Conservation (phyloP, 768 basidiomycete species). For the Agaricus sinodeliciosus region DNA sequence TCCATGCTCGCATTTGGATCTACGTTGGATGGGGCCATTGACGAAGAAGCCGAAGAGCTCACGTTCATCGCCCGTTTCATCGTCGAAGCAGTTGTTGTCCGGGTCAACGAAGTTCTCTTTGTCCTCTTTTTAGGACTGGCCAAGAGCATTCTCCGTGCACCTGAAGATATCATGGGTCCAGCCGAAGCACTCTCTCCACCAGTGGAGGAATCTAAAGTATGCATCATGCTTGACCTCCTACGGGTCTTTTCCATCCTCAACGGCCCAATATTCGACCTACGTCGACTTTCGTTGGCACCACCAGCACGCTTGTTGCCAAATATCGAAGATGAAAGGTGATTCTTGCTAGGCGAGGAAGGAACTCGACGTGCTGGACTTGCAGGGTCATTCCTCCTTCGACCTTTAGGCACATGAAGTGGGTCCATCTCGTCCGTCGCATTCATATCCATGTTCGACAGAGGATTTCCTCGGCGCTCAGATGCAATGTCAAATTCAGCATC, state of each 20-base stretch:
- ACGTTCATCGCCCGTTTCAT: slow-evolving; percentile 19
- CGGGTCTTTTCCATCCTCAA: slow-evolving; percentile 65
- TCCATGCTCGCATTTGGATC: slow-evolving; percentile 46
- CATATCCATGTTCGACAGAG: slow-evolving; percentile 64
- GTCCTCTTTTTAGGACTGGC: slow-evolving; percentile 54
- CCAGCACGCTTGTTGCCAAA: slow-evolving; percentile 13
- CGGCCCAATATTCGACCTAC: slow-evolving; percentile 74
- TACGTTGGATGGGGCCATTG: slow-evolving; percentile 25
- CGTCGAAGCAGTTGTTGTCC: slow-evolving; percentile 27
- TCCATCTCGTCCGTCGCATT: slow-evolving; percentile 36
- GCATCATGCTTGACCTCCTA: slow-evolving; percentile 77
- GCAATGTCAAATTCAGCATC: slow-evolving; percentile 49
- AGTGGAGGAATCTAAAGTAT: slow-evolving; percentile 39
- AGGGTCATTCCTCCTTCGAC: slow-evolving; percentile 22
- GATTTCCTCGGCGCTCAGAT: slow-evolving; percentile 29
- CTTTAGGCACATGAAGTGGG: slow-evolving; percentile 33
- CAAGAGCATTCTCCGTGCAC: slow-evolving; percentile 31
- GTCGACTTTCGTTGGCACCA: slow-evolving; percentile 13
- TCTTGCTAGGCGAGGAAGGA: slow-evolving; percentile 25
- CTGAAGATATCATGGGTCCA: slow-evolving; percentile 18
- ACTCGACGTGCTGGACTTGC: slow-evolving; percentile 28
- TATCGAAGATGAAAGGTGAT: slow-evolving; percentile 18
- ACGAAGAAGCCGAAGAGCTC: slow-evolving; percentile 15
- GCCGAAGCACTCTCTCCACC: slow-evolving; percentile 18
- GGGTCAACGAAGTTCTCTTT: slow-evolving; percentile 51